Base-by-base conservation (phyloP, 805 yeast genomes). In the Kluyveromyces nonfermentans region DNA sequence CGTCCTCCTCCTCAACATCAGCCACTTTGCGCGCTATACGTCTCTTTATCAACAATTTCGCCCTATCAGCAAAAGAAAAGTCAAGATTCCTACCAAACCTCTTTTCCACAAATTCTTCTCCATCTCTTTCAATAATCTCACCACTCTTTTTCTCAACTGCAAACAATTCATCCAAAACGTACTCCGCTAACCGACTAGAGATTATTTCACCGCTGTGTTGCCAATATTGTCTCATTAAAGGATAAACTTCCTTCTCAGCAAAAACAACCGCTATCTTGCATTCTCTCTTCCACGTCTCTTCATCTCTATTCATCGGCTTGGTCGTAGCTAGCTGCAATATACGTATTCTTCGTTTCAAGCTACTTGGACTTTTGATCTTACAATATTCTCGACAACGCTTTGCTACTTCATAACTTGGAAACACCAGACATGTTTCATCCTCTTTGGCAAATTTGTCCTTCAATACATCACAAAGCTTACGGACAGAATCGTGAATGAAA, bases 191-290 rank as follows among this genome's bases (percentile, higher is more conserved):
- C 54, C 97, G 71, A 31, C 96, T 85, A 14, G 96, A 85, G 21
- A 93, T 76, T n/a, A 96, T 96, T 63, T 90, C 97, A 21, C 99
- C 99, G 0, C 95, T 71, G 57, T 89, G 96, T 62, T 90, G 97
- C 98, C 98, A 93, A 65, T 86, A 93, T 54, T 78, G 78, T 59
- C 86, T 88, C 33, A 93, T 89, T 4, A 84, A 61, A 1, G 76
- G 62, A 49, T 71, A 78, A 46, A 73, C 78, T 3, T 70, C 67
- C 1, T 69, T 62, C 1, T 85, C 85, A 55, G 83, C 85, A 48
- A 93, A 80, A n/a, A 88, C 86, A 17, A 78, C 83, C 0, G 89
- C 82, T 43, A 90, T 75, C 34, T 75, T 75, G 12, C 88, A 77
- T 53, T 81, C 89, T 21, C 78, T 68, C 46, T 78, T 72, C 48